Percentiles rank a stretch among this genome's conserved stretches.
phyloP scores from a whole-genome alignment of 1,284 basidiomycete species.

The Ganoderma boninense region DNA sequence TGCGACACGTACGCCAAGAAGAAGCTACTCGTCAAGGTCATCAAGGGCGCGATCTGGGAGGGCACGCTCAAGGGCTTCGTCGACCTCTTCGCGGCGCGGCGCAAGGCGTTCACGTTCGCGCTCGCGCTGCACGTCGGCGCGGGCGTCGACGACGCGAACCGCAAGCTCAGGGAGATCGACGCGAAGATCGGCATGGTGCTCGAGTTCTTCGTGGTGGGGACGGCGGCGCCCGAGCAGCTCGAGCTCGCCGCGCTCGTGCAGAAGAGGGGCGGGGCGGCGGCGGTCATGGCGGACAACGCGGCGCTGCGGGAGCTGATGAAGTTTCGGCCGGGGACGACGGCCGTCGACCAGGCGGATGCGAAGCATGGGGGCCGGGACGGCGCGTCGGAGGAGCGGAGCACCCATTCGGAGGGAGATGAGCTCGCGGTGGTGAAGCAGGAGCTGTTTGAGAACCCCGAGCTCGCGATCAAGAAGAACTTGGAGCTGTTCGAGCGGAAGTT shows the following conservation, averaged over 20 bases:
- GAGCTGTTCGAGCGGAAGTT: slow-evolving; percentile 42
- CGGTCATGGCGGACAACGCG: slow-evolving; percentile 28
- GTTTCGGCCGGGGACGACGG: not conserved
- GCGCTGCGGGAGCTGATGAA: slow-evolving; percentile 25
- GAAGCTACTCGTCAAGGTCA: slow-evolving; percentile 44
- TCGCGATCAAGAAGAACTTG: slow-evolving; percentile 38
- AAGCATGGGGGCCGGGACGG: too few species aligned
- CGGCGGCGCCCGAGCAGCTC: slow-evolving; percentile 27
- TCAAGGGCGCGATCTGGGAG: slow-evolving; percentile 50
- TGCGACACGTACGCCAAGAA: slow-evolving; percentile 46
- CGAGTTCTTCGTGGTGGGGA: slow-evolving; percentile 21
- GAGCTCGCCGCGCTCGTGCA: slow-evolving; percentile 28
- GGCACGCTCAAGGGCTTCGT: slow-evolving; percentile 43
- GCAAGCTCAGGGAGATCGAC: slow-evolving; percentile 42
- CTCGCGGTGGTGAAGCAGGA: slow-evolving; percentile 14
- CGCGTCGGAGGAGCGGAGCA: too few species aligned
- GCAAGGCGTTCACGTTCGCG: slow-evolving; percentile 43
- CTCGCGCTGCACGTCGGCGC: slow-evolving; percentile 45
- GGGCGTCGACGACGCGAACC: slow-evolving; percentile 44
- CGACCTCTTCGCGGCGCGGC: slow-evolving; percentile 43
- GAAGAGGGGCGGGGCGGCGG: slow-evolving; percentile 32
- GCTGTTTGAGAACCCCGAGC: slow-evolving; percentile 19
- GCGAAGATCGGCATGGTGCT: slow-evolving; percentile 30
- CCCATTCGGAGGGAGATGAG: not conserved
- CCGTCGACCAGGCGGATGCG: not conserved